Evolutionary conservation across 2,329 filamentous ascomycete genomes (phyloP), one percentile per base, ranked within the genome.

Genomic region (Dryadomyces sulphureus): DNA sequence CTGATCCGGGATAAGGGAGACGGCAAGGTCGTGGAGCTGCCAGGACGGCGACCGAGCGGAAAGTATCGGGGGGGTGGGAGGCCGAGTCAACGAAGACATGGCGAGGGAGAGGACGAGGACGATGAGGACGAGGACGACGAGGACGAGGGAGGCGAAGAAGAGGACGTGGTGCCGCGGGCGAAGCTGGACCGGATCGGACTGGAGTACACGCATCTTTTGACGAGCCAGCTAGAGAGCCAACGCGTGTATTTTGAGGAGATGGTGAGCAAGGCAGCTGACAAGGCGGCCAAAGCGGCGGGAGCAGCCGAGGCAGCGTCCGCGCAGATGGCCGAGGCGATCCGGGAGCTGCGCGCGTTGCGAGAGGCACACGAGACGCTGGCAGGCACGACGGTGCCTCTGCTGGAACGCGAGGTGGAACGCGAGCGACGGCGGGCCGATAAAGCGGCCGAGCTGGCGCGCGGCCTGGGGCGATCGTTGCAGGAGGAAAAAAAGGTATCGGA

Each of bases 181-280:
- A 81, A 81, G 58, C 61, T 81, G 9, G 77, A 81, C 52, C 85
- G 77, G 57, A 93, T 96, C 59, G 86, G 86, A 25, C 74, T 92
- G 53, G 92, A 98, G 64, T 98, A 96, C 61, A 92, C 90, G 0
- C 89, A 95, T 58, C 76, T 98, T 2, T 75, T 98, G 11, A 93
- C 86, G 3, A 89, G 81, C 49, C 92, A 98, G 58, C 77, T 98
- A 2, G 92, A 96, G 59, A 88, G 82, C 38, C 92, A 98, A 60
- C 77, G 92, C 9, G 73, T 84, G 1, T 98, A 96, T 63, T 98
- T 94, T 55, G 90, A 96, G 60, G 90, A 94, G 54, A 79, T 94
- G 60, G 75, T 98, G 45, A 82, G 81, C 56, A 87, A 93, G 52
- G 86, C 87, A 0, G 88, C 83, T 0, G 86, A 94, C 62, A 96